Conservation (phyloP, 2,329 filamentous ascomycete genomes). For the Chrysosporium queenslandicum region DNA sequence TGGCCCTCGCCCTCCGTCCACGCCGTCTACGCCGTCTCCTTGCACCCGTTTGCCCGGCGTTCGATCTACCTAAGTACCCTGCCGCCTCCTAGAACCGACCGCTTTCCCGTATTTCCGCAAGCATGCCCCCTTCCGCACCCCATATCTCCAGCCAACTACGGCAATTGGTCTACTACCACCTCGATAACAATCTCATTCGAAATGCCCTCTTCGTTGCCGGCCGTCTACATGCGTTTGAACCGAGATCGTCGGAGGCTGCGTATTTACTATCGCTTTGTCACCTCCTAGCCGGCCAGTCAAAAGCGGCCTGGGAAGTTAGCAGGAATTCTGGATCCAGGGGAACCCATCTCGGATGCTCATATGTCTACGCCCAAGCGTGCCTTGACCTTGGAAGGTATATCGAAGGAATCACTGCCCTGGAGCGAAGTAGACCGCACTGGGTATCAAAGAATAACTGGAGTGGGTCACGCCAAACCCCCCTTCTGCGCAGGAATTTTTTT, state of each 20-base stretch:
- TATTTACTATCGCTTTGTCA: slow-evolving; percentile 81
- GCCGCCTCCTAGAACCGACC: slow-evolving; percentile 1
- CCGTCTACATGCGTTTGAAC: slow-evolving; percentile 73
- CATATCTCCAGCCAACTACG: slow-evolving; percentile 52
- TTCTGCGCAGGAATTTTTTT: not conserved
- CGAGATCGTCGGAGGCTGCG: slow-evolving; percentile 65
- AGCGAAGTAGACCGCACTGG: slow-evolving; percentile 73
- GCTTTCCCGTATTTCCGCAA: slow-evolving; percentile 16
- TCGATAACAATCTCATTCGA: slow-evolving; percentile 81
- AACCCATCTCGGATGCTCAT: slow-evolving; percentile 73
- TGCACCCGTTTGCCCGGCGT: not conserved
- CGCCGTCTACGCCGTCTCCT: slow-evolving; percentile 5
- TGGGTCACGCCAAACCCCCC: slow-evolving; percentile 35
- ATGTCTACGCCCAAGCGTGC: slow-evolving; percentile 84
- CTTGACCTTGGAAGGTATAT: slow-evolving; percentile 66
- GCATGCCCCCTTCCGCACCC: slow-evolving; percentile 47
- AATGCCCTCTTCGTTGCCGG: slow-evolving; percentile 93
- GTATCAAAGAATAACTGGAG: slow-evolving; percentile 64
- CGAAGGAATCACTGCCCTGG: slow-evolving; percentile 73
- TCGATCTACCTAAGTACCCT: not conserved
- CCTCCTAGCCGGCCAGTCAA: slow-evolving; percentile 68
- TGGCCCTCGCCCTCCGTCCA: slow-evolving; percentile 8
- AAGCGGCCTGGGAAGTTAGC: slow-evolving; percentile 75
- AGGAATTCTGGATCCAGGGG: slow-evolving; percentile 61
- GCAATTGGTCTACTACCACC: slow-evolving; percentile 59